These are phyloP conservation scores for Suhomyces kilbournensis DNA, from an alignment of 805 yeast genomes.

Conservation along the genomic window DNA sequence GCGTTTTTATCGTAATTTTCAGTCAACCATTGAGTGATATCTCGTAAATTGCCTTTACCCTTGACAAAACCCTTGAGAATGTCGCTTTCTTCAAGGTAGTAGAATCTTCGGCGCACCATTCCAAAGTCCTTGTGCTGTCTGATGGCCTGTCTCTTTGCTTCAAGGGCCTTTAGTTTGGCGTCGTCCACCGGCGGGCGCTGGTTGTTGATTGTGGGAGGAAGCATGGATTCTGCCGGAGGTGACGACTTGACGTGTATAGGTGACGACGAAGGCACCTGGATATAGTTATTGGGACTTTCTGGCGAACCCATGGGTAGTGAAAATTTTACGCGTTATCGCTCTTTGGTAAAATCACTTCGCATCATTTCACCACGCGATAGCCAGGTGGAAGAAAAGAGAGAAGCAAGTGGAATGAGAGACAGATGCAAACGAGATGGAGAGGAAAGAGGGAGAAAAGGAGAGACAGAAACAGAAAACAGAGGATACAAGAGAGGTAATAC, in stretches of 20 bases:
- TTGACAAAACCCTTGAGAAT: slow-evolving; percentile 41
- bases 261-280: slow-evolving; percentile 43
- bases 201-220: slow-evolving; percentile 3
- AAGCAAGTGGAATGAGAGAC: too few species aligned
- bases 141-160: slow-evolving; percentile 34
- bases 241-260: slow-evolving; percentile 33
- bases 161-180: slow-evolving; percentile 21
- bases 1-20: slow-evolving; percentile 31
- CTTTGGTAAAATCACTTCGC: neutral
- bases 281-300: slow-evolving; percentile 12
- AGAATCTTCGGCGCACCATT: slow-evolving; percentile 32
- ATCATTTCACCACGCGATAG: neutral
- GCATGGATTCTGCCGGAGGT: slow-evolving; percentile 14
- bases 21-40: slow-evolving; percentile 36
- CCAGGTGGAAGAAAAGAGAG: neutral
- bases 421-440: too few species aligned
- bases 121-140: slow-evolving; percentile 40
- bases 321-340: neutral
- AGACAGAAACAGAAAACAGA: too few species aligned
- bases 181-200: slow-evolving; percentile 5
- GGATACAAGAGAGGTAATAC: neutral
- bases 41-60: slow-evolving; percentile 42
- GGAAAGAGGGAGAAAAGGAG: too few species aligned
- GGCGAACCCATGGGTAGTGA: neutral
- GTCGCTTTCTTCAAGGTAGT: slow-evolving; percentile 39